These are phyloP conservation scores for Sporothrix dimorphospora DNA, from an alignment of 2,329 filamentous ascomycete genomes.

Conservation along the genomic window DNA sequence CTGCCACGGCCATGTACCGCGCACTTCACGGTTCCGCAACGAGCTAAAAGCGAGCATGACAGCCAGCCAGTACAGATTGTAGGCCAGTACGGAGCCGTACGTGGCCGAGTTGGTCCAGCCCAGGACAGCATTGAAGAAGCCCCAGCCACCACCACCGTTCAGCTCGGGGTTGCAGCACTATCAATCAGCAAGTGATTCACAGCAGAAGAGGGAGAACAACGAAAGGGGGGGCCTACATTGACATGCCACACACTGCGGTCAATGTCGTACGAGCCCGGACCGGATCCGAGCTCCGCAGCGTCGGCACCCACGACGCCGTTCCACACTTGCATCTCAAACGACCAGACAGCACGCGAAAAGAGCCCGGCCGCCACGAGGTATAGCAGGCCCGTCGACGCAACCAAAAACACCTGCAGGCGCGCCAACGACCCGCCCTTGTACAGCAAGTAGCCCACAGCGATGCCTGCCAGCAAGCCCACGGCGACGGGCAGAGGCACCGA, in stretches of 20 bases:
- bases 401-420: constrained; percentile 69
- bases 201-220: background rate
- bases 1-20: background rate
- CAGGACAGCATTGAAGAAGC: constrained; percentile 82
- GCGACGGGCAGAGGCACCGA: constrained; percentile 73
- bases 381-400: constrained; percentile 43
- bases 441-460: constrained; percentile 66
- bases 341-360: constrained; percentile 77
- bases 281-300: constrained; percentile 63
- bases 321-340: constrained; percentile 71
- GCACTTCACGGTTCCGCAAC: constrained; percentile 7
- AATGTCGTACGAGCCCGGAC: constrained; percentile 70
- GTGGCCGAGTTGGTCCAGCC: constrained; percentile 90
- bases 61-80: constrained; percentile 82
- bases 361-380: constrained; percentile 84
- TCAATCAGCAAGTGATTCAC: background rate
- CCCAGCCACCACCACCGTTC: constrained; percentile 76
- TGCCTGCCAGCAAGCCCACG: constrained; percentile 65
- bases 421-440: constrained; percentile 61
- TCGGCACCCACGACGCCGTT: constrained; percentile 51
- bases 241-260: constrained; percentile 69
- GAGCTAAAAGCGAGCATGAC: constrained; percentile 27
- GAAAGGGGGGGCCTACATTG: constrained; percentile 52
- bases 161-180: constrained; percentile 76
- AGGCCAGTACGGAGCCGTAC: constrained; percentile 82